phyloP scores from a whole-genome alignment of 768 basidiomycete genomes.

The Inosperma sp. region DNA sequence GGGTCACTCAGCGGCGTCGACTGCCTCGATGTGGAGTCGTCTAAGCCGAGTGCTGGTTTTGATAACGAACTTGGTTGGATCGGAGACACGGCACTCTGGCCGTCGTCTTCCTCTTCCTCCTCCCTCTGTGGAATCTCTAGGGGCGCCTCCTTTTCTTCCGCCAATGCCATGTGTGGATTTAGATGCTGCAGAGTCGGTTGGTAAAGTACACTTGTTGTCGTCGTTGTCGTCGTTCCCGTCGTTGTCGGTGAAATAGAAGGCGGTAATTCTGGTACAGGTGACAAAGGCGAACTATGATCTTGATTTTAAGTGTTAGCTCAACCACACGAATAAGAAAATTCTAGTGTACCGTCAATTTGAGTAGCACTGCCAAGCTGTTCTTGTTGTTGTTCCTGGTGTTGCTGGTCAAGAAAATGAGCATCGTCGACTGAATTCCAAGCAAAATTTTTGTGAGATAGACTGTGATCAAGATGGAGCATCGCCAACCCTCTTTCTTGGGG shows the following conservation, averaged over 20 bases:
- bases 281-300: slow-evolving; percentile 7
- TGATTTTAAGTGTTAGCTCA: neutral
- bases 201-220: neutral
- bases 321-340: too few species aligned
- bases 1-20: slow-evolving; percentile 75
- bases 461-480: slow-evolving; percentile 10
- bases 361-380: too few species aligned
- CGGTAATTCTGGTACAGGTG: slow-evolving; percentile 5
- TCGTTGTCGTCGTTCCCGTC: neutral
- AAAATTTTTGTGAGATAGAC: slow-evolving; percentile 3
- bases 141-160: slow-evolving; percentile 32
- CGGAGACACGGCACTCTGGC: slow-evolving; percentile 15
- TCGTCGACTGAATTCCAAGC: slow-evolving; percentile 12
- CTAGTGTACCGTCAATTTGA: too few species aligned
- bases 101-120: slow-evolving; percentile 36
- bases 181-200: slow-evolving; percentile 7
- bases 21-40: slow-evolving; percentile 40
- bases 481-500: neutral
- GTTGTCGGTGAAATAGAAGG: neutral
- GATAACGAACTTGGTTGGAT: slow-evolving; percentile 9
- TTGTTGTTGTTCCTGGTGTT: slow-evolving; percentile 1
- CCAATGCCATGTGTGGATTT: slow-evolving; percentile 20
- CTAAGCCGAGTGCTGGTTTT: slow-evolving; percentile 4
- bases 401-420: slow-evolving; percentile 5
- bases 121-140: slow-evolving; percentile 31